Evolutionary conservation across 75 land plant genomes (phyloP).

Genomic region (Selaginella moellendorffii): DNA sequence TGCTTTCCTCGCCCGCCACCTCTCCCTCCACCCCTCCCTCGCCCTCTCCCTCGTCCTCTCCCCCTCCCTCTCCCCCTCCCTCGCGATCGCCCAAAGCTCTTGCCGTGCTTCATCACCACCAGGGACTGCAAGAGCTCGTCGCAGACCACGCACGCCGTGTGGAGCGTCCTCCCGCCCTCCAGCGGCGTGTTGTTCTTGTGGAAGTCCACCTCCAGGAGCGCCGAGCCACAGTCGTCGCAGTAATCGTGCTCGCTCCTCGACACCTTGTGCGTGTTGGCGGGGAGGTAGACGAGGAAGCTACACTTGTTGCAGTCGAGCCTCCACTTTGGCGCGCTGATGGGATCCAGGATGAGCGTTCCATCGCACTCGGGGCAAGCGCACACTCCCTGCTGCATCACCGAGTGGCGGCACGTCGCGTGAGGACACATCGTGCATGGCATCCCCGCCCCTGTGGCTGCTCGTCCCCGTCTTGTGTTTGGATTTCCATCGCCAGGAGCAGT

Average conservation of each 20-base stretch:
- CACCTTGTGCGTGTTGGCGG: slow-evolving; percentile 76
- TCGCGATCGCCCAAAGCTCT: slow-evolving; percentile 30
- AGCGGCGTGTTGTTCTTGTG: slow-evolving; percentile 86
- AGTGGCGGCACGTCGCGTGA: slow-evolving; percentile 87
- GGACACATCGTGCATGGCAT: slow-evolving; percentile 96
- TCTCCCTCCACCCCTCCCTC: too few relatives aligned
- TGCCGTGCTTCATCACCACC: slow-evolving; percentile 84
- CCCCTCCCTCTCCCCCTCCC: slow-evolving; percentile 19
- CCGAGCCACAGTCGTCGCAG: slow-evolving; percentile 76
- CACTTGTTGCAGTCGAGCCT: slow-evolving; percentile 86
- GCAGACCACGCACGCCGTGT: slow-evolving; percentile 72
- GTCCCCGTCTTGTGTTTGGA: too few relatives aligned
- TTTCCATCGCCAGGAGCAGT: not conserved
- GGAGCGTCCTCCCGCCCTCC: slow-evolving; percentile 57
- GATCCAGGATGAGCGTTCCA: slow-evolving; percentile 85
- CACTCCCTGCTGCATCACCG: slow-evolving; percentile 77
- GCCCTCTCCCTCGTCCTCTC: slow-evolving; percentile 51
- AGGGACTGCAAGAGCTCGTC: slow-evolving; percentile 80
- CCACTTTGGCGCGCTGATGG: slow-evolving; percentile 95
- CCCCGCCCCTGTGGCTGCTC: too few relatives aligned
- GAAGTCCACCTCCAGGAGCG: slow-evolving; percentile 82
- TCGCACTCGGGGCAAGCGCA: slow-evolving; percentile 94
- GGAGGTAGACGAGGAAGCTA: slow-evolving; percentile 81
- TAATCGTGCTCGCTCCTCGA: slow-evolving; percentile 48
- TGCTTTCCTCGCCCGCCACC: slow-evolving; percentile 27